phyloP scores from a whole-genome alignment of 495 filamentous ascomycete genomes.

The Glonium stellatum region DNA sequence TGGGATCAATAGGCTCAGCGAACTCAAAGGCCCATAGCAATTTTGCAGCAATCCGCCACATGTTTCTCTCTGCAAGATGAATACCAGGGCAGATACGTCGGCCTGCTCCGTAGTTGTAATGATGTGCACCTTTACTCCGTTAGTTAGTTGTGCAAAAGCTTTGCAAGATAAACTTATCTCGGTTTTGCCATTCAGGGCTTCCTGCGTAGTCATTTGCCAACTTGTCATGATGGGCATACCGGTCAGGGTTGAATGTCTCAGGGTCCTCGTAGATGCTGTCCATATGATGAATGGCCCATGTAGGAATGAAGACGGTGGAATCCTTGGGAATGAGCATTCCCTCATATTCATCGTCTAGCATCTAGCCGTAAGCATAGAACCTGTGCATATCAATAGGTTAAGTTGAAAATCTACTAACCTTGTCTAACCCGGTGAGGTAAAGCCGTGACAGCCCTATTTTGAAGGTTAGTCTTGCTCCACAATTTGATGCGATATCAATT shows the following conservation, averaged over 20 bases:
- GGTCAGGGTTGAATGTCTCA: background rate
- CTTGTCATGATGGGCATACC: background rate
- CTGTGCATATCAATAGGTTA: background rate
- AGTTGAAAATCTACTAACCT: background rate
- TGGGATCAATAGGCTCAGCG: background rate
- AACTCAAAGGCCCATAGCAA: constrained; percentile 4
- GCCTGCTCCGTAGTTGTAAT: constrained; percentile 1
- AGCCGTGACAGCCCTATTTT: background rate
- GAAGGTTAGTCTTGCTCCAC: background rate
- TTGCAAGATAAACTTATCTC: background rate
- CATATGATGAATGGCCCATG: background rate
- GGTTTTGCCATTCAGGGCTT: constrained; percentile 1
- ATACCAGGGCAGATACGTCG: background rate
- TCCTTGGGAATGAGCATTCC: constrained; percentile 4
- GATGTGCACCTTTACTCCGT: constrained; percentile 2
- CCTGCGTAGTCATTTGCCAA: constrained; percentile 3
- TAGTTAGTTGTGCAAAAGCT: background rate
- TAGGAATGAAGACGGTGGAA: constrained; percentile 1
- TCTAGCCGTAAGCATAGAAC: background rate
- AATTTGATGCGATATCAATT: background rate
- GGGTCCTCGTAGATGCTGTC: background rate
- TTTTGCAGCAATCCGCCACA: constrained; percentile 1
- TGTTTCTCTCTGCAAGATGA: constrained; percentile 1
- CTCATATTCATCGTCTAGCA: constrained; percentile 2
- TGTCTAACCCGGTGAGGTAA: constrained; percentile 1